Evolutionary conservation across 106 monocot genomes (phyloP).

Genomic region (Allium cepa): DNA sequence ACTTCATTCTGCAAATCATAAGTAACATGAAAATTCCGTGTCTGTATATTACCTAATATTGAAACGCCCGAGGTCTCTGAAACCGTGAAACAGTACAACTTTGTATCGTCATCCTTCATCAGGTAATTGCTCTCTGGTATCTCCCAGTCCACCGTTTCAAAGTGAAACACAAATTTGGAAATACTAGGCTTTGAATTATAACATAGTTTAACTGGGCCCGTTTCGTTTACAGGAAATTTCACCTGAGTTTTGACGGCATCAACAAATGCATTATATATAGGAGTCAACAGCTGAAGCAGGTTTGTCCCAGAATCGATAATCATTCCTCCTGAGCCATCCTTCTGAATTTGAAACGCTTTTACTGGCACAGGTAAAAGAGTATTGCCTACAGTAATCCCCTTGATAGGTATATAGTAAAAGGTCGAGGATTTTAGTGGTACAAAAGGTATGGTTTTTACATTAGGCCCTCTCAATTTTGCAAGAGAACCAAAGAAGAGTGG

Average conservation of each 20-base stretch:
- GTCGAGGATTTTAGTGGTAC: not conserved
- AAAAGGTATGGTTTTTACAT: not conserved
- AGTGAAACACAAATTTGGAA: conserved; percentile 52
- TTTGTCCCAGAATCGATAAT: conserved; percentile 69
- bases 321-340: conserved; percentile 50
- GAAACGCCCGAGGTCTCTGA: conserved; percentile 28
- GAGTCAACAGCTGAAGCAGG: conserved; percentile 30
- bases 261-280: conserved; percentile 21
- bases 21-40: conserved; percentile 53
- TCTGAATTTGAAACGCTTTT: conserved; percentile 14
- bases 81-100: conserved; percentile 40
- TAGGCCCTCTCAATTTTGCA: not conserved
- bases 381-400: conserved; percentile 37
- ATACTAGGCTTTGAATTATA: conserved; percentile 18
- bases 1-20: conserved; percentile 49
- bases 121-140: conserved; percentile 65
- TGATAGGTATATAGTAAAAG: conserved; percentile 28
- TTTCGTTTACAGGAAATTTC: conserved; percentile 26
- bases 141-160: conserved; percentile 49
- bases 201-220: conserved; percentile 30
- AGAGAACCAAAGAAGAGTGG: not conserved
- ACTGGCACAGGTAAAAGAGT: conserved; percentile 12
- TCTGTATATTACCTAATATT: conserved; percentile 67
- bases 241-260: conserved; percentile 35
- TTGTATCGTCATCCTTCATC: conserved; percentile 9